Evolutionary conservation across 2,329 filamentous ascomycete species (phyloP).

Genomic region (Monosporascus sp.): DNA sequence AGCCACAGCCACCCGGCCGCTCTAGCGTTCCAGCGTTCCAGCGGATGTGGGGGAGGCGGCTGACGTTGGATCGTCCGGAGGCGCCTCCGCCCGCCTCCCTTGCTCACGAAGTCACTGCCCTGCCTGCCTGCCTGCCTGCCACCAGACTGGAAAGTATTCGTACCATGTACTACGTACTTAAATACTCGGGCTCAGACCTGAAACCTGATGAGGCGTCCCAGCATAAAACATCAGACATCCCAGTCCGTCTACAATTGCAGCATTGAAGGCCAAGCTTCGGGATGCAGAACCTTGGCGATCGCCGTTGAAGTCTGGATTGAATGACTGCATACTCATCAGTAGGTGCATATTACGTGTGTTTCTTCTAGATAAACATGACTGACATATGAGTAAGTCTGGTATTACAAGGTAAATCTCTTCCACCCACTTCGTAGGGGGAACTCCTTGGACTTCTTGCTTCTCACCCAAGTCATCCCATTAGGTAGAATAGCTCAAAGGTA

Average conservation of each 20-base stretch:
- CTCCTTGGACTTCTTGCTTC: no score
- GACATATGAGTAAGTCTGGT: neutral
- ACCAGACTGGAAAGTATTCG: no score
- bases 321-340: neutral
- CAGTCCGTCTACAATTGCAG: neutral
- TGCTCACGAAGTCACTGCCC: no score
- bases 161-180: no score
- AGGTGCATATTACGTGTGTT: neutral
- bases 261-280: neutral
- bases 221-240: neutral
- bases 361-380: neutral
- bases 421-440: no score
- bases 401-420: no score
- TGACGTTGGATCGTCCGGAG: no score
- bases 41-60: neutral
- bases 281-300: neutral
- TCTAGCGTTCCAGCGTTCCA: neutral
- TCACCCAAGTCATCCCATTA: no score
- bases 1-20: neutral
- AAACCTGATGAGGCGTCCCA: neutral
- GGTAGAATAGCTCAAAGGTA: no score
- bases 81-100: no score
- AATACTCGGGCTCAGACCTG: neutral
- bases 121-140: no score
- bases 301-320: neutral